Evolutionary conservation across 768 basidiomycete genomes (phyloP).

Genomic region (Hygrocybe punicea): DNA sequence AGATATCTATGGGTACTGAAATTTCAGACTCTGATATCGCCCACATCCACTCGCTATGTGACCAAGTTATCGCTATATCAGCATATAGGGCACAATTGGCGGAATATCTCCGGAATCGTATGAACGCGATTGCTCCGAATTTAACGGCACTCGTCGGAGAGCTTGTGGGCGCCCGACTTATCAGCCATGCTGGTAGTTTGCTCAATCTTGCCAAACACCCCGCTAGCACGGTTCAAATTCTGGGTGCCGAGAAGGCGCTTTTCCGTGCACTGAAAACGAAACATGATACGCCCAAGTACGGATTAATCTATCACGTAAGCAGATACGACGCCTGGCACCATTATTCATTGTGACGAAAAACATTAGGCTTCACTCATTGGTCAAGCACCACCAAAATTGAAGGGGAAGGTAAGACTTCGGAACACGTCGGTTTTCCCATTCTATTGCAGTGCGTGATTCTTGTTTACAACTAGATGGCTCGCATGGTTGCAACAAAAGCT

Average conservation of each 20-base stretch:
- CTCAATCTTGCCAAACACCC: slow-evolving; percentile 96
- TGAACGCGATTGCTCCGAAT: slow-evolving; percentile 98
- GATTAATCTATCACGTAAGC: slow-evolving; percentile 94
- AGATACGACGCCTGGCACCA: slow-evolving; percentile 21
- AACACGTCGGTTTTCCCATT: background rate
- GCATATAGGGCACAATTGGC: slow-evolving; percentile 92
- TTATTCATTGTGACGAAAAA: slow-evolving; percentile 7
- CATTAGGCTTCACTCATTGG: slow-evolving; percentile 87
- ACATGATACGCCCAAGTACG: slow-evolving; percentile 99
- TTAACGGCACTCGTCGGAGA: slow-evolving; percentile 90
- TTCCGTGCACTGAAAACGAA: slow-evolving; percentile 98
- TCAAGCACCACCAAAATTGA: slow-evolving; percentile 95
- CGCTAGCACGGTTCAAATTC: slow-evolving; percentile 95
- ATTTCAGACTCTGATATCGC: slow-evolving; percentile 94
- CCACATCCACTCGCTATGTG: slow-evolving; percentile 96
- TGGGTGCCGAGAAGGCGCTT: slow-evolving; percentile 96
- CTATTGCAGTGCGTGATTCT: background rate
- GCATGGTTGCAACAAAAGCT: slow-evolving; percentile 99
- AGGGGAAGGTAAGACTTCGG: slow-evolving; percentile 72
- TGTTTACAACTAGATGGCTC: slow-evolving; percentile 76
- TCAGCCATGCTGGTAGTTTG: slow-evolving; percentile 94
- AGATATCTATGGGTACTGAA: slow-evolving; percentile 99
- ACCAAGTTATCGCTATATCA: slow-evolving; percentile 97
- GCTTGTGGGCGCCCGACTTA: slow-evolving; percentile 87
- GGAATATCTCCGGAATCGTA: slow-evolving; percentile 95